phyloP scores from a whole-genome alignment of 495 filamentous ascomycete species.

The Parmelia sp. region DNA sequence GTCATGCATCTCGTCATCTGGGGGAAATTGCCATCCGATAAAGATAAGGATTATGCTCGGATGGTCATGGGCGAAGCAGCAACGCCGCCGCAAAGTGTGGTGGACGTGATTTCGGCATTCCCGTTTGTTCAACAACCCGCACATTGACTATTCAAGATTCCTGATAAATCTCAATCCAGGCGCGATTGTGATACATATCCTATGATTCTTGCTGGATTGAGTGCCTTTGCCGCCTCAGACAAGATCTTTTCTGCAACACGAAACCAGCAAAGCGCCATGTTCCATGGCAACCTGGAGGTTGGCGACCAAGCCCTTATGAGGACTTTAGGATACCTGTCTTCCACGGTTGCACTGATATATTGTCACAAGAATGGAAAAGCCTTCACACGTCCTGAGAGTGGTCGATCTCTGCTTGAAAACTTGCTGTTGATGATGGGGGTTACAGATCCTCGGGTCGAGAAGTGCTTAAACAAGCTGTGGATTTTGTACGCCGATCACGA shows the following conservation, averaged over 20 bases:
- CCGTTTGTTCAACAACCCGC: too few relatives aligned
- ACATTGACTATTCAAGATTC: too few relatives aligned
- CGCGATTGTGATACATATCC: slow-evolving; percentile 19
- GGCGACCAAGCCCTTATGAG: slow-evolving; percentile 40
- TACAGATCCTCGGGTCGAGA: slow-evolving; percentile 32
- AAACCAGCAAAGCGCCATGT: neutral
- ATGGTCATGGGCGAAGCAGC: slow-evolving; percentile 27
- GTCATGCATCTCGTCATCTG: slow-evolving; percentile 42
- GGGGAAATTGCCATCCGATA: slow-evolving; percentile 34
- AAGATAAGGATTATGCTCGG: slow-evolving; percentile 33
- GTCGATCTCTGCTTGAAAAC: slow-evolving; percentile 37
- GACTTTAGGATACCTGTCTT: slow-evolving; percentile 35
- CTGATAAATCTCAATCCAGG: neutral
- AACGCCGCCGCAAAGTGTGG: neutral
- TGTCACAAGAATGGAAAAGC: slow-evolving; percentile 33
- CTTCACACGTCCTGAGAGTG: slow-evolving; percentile 34
- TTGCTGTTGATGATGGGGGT: slow-evolving; percentile 40
- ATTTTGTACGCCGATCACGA: slow-evolving; percentile 46
- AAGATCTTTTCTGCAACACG: slow-evolving; percentile 22
- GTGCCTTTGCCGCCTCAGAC: slow-evolving; percentile 36
- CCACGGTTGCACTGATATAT: slow-evolving; percentile 34
- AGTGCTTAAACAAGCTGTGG: slow-evolving; percentile 36
- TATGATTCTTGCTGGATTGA: slow-evolving; percentile 39
- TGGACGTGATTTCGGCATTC: neutral
- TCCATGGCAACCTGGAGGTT: slow-evolving; percentile 30